phyloP scores from a whole-genome alignment of 2,329 filamentous ascomycete species.

The Colletotrichum incanum region DNA sequence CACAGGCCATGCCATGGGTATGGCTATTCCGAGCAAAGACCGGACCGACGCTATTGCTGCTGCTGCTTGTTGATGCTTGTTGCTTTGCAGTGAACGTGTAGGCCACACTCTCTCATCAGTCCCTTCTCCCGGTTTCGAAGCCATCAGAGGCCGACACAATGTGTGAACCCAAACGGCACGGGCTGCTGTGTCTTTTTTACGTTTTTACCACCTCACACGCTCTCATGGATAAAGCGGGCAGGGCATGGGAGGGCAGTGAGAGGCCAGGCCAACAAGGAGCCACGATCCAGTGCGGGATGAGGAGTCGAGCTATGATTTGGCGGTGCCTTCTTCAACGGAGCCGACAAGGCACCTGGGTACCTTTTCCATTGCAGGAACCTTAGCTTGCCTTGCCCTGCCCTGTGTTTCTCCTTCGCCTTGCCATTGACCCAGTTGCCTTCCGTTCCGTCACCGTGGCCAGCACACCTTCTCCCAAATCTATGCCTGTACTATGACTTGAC shows the following conservation, averaged over 20 bases:
- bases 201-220: not conserved
- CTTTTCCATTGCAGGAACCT: conserved; percentile 22
- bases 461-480: conserved; percentile 9
- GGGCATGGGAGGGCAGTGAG: not conserved
- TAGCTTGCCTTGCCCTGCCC: conserved; percentile 9
- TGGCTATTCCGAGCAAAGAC: conserved; percentile 35
- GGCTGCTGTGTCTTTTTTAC: not conserved
- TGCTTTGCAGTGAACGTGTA: not conserved
- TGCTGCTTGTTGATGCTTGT: not conserved
- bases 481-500: conserved; percentile 5
- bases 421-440: conserved; percentile 15
- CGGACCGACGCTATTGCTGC: conserved; percentile 6
- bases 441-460: conserved; percentile 10
- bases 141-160: not conserved
- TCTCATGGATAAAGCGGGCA: conserved; percentile 22
- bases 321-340: conserved; percentile 1
- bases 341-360: conserved; percentile 35
- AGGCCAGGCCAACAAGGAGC: conserved; percentile 2
- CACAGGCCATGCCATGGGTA: conserved; percentile 29
- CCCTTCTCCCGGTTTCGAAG: not conserved
- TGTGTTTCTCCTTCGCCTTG: conserved; percentile 10
- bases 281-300: conserved; percentile 26
- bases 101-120: not conserved
- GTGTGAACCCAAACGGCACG: not conserved
- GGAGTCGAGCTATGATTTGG: conserved; percentile 15